A percentile compares a stretch with the other conserved stretches of the same genome.
phyloP scores from a whole-genome alignment of 768 basidiomycete species.

The Kwoniella sp. region DNA sequence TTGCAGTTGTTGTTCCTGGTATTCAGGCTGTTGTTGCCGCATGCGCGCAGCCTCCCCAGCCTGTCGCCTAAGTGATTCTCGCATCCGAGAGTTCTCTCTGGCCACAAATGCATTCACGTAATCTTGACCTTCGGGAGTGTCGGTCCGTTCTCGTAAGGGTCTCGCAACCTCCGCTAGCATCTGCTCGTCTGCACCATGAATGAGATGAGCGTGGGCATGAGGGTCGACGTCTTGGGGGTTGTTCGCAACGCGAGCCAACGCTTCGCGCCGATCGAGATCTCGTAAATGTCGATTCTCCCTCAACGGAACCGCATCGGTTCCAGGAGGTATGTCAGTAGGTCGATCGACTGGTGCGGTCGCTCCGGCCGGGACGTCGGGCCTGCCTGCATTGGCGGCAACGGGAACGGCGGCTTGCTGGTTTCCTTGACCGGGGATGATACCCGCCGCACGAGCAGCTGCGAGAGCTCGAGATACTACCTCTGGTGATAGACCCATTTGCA shows the following conservation, averaged over 20 bases:
- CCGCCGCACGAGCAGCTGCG: conserved; percentile 19
- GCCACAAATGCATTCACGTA: background rate
- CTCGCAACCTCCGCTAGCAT: background rate
- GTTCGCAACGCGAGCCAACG: too few relatives aligned
- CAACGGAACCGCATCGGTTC: too few relatives aligned
- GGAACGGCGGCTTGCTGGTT: background rate
- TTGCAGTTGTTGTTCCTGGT: background rate
- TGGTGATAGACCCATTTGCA: conserved; percentile 21
- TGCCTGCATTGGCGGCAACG: background rate
- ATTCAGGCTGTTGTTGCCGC: background rate
- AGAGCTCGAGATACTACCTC: conserved; percentile 18
- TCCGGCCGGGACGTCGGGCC: background rate
- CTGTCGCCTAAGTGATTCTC: background rate
- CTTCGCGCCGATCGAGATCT: too few relatives aligned
- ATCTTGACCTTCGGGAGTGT: background rate
- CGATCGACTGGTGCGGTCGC: background rate
- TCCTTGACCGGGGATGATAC: conserved; percentile 12
- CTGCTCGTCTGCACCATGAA: background rate
- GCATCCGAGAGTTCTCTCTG: background rate
- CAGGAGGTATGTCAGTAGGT: too few relatives aligned
- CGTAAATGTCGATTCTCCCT: too few relatives aligned
- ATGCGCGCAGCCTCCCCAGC: background rate
- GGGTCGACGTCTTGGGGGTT: background rate
- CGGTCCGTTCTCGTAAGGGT: background rate
- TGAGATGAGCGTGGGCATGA: conserved; percentile 15